phyloP scores from a whole-genome alignment of 495 filamentous ascomycete species.

The Penicillium canariense region DNA sequence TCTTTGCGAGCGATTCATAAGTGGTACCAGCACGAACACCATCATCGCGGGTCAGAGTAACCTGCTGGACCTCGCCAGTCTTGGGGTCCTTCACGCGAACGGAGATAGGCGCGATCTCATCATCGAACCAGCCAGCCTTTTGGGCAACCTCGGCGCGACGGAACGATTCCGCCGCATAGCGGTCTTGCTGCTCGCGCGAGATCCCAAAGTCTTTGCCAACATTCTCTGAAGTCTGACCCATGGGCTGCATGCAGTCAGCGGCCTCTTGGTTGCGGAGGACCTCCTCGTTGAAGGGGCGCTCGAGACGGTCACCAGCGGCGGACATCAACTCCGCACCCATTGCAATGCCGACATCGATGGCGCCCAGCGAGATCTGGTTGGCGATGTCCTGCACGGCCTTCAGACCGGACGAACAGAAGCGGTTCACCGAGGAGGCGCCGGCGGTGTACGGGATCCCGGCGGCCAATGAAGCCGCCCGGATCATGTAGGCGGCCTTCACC shows the following conservation, averaged over 20 bases:
- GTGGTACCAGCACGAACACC: conserved; percentile 89
- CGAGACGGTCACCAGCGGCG: conserved; percentile 61
- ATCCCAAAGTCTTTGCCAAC: conserved; percentile 90
- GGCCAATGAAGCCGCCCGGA: conserved; percentile 82
- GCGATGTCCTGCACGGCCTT: conserved; percentile 94
- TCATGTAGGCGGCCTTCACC: conserved; percentile 82
- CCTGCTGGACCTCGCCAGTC: conserved; percentile 70
- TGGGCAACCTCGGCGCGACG: conserved; percentile 83
- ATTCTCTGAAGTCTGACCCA: conserved; percentile 98
- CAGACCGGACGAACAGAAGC: conserved; percentile 95
- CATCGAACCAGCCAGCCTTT: conserved; percentile 89
- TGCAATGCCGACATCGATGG: conserved; percentile 84
- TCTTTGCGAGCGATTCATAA: conserved; percentile 74
- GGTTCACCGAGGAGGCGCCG: conserved; percentile 77
- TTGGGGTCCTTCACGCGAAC: conserved; percentile 79
- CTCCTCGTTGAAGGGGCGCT: conserved; percentile 71
- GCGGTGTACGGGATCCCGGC: conserved; percentile 93
- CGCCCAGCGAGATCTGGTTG: conserved; percentile 75
- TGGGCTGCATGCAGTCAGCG: conserved; percentile 83
- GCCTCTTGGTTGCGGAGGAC: conserved; percentile 76
- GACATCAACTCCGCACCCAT: conserved; percentile 89
- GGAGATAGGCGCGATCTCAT: conserved; percentile 88
- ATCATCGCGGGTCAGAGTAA: conserved; percentile 82
- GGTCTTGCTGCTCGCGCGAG: conserved; percentile 73
- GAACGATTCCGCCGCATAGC: conserved; percentile 83